Base-by-base conservation (phyloP, 192 early-diverging fungal genomes). In the Coemansia sp. region DNA sequence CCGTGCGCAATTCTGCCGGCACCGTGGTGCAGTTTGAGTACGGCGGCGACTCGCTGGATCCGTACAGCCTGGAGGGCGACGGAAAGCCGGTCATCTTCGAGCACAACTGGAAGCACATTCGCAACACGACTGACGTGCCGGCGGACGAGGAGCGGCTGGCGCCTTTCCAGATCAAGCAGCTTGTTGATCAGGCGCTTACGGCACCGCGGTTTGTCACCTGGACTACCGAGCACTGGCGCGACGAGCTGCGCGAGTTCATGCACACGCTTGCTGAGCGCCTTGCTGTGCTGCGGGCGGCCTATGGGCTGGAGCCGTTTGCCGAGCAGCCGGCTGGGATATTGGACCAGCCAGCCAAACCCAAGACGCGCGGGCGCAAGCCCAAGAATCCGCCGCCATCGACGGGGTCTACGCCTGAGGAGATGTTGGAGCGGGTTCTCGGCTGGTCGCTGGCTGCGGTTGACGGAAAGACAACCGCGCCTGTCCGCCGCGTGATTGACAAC, bases 11-110 rank as follows among this genome's bases (percentile, higher is more conserved):
- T 67, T 90, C 97, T 27, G 86, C 83, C 26, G 94, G 95, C 11
- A 86, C 81, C 7, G 77, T 99, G 15, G 84, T 99, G 15, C 97
- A 99, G 74, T 97, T 97, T 70, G 82, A 74, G 29, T 99, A 94
- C 61, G 97, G 97, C 51, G 93, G 92, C 62, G 97, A 99, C 64
- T 90, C 88, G 19, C 80, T 99, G 28, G 97, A 99, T 68, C 97
- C 95, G 4, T 87, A 90, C 58, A 85, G 76, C 19, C 86, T 99
- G 44, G 97, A 99, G 69, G 93, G 91, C 40, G 85, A 87, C 31
- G 83, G 84, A 39, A 82, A 86, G 19, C 96, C 96, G 1, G 95
- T 99, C 8, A 82, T 91, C 44, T 94, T 94, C 52, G 69, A 73
- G 21, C 85, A 94, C 55, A 93, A 90, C 71, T 80, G 94, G 78